Evolutionary conservation across 257 asterid genomes (phyloP).

Genomic region (Solanum corneliomulleri): DNA sequence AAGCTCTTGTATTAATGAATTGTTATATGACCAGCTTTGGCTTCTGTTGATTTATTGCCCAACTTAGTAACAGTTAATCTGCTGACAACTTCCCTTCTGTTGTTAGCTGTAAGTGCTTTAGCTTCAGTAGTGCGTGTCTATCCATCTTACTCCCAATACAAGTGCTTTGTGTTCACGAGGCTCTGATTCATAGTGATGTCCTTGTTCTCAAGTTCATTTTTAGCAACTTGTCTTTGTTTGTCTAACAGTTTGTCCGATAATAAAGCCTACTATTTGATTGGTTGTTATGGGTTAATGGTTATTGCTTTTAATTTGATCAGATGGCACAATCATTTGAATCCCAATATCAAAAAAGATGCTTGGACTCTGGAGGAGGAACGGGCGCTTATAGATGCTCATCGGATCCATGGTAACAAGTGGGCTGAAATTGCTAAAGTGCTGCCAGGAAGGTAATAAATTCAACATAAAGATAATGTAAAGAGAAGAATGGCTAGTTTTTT

Average conservation of each 20-base stretch:
- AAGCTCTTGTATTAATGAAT: not conserved
- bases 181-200: not conserved
- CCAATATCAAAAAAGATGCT: conserved; percentile 85
- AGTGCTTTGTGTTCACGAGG: not conserved
- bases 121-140: not conserved
- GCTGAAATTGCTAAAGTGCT: conserved; percentile 96
- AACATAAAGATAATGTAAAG: not conserved
- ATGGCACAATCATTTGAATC: conserved; percentile 99
- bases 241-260: not conserved
- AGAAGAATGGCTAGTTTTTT: not conserved
- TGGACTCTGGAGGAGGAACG: conserved; percentile 97
- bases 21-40: not conserved
- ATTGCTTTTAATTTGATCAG: conserved; percentile 27
- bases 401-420: conserved; percentile 90
- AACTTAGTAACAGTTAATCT: not conserved
- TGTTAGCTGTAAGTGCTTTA: not conserved
- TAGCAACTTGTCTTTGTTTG: not conserved
- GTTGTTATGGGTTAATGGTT: not conserved
- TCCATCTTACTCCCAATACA: not conserved
- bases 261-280: not conserved
- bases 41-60: not conserved
- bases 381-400: conserved; percentile 76
- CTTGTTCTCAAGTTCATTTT: not conserved
- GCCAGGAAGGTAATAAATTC: conserved; percentile 75
- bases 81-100: not conserved